Percentiles rank a stretch among this genome's conserved stretches.
Evolutionary conservation across 2,329 filamentous ascomycete genomes (phyloP).

Genomic region (Claviceps arundinis): DNA sequence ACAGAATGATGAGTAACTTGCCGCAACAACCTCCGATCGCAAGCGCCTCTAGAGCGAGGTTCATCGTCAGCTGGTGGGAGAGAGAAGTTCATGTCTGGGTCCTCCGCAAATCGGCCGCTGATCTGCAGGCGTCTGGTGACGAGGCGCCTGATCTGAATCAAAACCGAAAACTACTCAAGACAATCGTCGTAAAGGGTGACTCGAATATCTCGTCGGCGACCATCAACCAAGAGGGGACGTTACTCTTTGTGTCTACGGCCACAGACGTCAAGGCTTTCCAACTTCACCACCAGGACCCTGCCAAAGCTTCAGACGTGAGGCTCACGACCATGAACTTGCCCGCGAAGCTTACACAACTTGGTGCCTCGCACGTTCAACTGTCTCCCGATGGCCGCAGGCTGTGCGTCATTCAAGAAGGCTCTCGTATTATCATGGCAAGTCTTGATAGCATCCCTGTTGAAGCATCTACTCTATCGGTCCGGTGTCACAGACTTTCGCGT

Average conservation of each 20-base stretch:
- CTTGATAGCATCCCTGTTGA: constrained; percentile 10
- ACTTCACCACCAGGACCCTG: constrained; percentile 38
- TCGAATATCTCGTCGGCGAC: constrained; percentile 68
- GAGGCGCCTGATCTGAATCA: constrained; percentile 31
- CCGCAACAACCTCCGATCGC: constrained; percentile 64
- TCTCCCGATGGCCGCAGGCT: constrained; percentile 61
- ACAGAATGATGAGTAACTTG: constrained; percentile 68
- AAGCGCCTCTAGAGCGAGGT: constrained; percentile 58
- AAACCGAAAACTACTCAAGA: constrained; percentile 54
- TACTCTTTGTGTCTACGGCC: constrained; percentile 65
- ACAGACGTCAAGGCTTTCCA: constrained; percentile 67
- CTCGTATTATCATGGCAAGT: constrained; percentile 36
- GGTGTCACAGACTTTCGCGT: constrained; percentile 35
- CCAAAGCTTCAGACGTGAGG: constrained; percentile 45
- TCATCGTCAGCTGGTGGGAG: constrained; percentile 88
- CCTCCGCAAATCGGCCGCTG: constrained; percentile 31
- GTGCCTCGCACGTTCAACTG: constrained; percentile 57
- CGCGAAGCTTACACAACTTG: constrained; percentile 38
- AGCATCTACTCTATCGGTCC: constrained; percentile 14
- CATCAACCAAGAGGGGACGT: constrained; percentile 56
- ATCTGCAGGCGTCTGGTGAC: constrained; percentile 28
- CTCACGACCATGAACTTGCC: constrained; percentile 60
- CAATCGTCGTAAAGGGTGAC: constrained; percentile 57
- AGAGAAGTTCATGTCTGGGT: constrained; percentile 76
- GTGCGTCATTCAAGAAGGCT: constrained; percentile 48